Conservation (phyloP, 176 grass and related monocot genomes). For the Typha latifolia region DNA sequence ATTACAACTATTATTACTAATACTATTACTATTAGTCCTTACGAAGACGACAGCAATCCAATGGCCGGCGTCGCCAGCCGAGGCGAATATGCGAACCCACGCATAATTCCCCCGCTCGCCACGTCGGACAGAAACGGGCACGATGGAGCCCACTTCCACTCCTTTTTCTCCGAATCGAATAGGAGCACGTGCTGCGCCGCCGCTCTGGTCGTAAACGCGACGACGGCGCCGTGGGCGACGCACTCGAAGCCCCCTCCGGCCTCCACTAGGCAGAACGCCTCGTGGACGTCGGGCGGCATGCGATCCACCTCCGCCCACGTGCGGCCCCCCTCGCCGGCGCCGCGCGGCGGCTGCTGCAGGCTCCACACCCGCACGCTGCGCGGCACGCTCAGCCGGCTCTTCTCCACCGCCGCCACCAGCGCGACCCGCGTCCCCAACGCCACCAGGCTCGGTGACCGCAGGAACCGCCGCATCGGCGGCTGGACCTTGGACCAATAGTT, state of each 20-base stretch:
- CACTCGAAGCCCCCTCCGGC: slow-evolving; percentile 64
- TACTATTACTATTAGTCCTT: not conserved
- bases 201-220: slow-evolving; percentile 39
- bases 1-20: slow-evolving; percentile 3
- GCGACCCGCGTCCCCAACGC: slow-evolving; percentile 46
- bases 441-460: slow-evolving; percentile 62
- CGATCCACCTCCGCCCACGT: slow-evolving; percentile 68
- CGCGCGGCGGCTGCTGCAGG: slow-evolving; percentile 32
- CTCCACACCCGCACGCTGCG: slow-evolving; percentile 82
- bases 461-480: slow-evolving; percentile 83
- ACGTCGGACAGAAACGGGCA: slow-evolving; percentile 34
- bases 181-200: slow-evolving; percentile 44
- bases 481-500: slow-evolving; percentile 85
- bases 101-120: slow-evolving; percentile 22
- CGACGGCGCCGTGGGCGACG: slow-evolving; percentile 50
- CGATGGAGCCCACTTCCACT: slow-evolving; percentile 76
- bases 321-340: slow-evolving; percentile 3
- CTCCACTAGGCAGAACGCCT: slow-evolving; percentile 40
- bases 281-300: slow-evolving; percentile 68
- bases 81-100: slow-evolving; percentile 63
- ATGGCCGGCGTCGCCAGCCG: slow-evolving; percentile 86
- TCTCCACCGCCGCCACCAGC: slow-evolving; percentile 80
- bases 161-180: slow-evolving; percentile 47
- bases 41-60: not conserved
- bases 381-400: slow-evolving; percentile 85